Conservation (phyloP, 805 yeast species). For the Cyberlindnera samutprakarnensis region DNA sequence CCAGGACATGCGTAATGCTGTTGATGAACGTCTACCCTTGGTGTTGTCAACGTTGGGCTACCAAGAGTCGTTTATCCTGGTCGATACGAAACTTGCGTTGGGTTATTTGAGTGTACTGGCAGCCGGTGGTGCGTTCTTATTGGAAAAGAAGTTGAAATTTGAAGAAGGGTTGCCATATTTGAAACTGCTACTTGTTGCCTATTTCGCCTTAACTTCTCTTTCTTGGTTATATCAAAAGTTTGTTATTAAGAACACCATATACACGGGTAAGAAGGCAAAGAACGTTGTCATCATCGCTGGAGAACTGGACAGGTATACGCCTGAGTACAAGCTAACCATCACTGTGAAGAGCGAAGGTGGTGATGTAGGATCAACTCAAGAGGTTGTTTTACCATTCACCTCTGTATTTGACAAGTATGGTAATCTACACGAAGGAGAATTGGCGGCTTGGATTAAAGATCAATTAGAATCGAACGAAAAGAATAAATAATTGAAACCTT, state of each 20-base stretch:
- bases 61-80: constrained; percentile 31
- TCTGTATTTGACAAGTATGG: constrained; percentile 33
- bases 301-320: constrained; percentile 32
- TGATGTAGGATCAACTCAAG: constrained; percentile 9
- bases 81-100: constrained; percentile 41
- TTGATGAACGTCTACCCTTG: constrained; percentile 12
- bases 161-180: constrained; percentile 35
- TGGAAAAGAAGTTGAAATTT: constrained; percentile 43
- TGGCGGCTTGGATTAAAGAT: constrained; percentile 31
- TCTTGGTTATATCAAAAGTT: constrained; percentile 31
- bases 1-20: constrained; percentile 5
- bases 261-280: constrained; percentile 33
- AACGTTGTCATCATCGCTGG: constrained; percentile 23
- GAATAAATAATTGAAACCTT: no score
- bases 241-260: constrained; percentile 36
- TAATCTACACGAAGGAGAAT: constrained; percentile 33
- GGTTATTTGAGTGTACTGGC: constrained; percentile 43
- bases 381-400: constrained; percentile 23
- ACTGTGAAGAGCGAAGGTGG: constrained; percentile 16
- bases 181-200: constrained; percentile 30
- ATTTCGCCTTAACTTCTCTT: constrained; percentile 30
- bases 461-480: constrained; percentile 26
- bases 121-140: constrained; percentile 39
- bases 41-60: constrained; percentile 28
- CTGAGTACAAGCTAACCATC: constrained; percentile 37